phyloP scores from a whole-genome alignment of 345 rosid genomes.

The Viola odorata region DNA sequence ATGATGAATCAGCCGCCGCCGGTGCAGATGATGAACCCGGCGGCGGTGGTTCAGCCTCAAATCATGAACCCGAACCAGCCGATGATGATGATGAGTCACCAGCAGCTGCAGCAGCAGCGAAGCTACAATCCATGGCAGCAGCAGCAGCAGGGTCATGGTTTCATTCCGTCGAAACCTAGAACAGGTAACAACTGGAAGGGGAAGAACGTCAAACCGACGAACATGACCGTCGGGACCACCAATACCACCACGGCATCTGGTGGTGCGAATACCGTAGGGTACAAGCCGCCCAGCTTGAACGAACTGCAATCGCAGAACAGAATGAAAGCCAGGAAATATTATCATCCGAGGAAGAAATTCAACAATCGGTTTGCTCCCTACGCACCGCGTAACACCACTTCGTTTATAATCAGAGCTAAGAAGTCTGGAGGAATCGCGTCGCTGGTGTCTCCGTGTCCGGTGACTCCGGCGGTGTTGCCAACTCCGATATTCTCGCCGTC shows the following conservation, averaged over 20 bases:
- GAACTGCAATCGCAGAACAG: slow-evolving; percentile 80
- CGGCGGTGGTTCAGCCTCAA: slow-evolving; percentile 20
- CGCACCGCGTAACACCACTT: slow-evolving; percentile 89
- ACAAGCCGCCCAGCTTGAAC: slow-evolving; percentile 74
- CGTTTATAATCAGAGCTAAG: slow-evolving; percentile 81
- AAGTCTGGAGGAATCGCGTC: slow-evolving; percentile 89
- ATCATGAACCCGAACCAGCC: slow-evolving; percentile 32
- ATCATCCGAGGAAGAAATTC: slow-evolving; percentile 57
- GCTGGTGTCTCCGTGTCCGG: slow-evolving; percentile 91
- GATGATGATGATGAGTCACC: slow-evolving; percentile 55
- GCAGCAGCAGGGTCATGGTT: slow-evolving; percentile 5
- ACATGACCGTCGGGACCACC: slow-evolving; percentile 37
- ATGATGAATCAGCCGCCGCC: slow-evolving; percentile 38
- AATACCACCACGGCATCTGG: slow-evolving; percentile 18
- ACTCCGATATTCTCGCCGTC: slow-evolving; percentile 84
- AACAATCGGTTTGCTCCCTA: slow-evolving; percentile 70
- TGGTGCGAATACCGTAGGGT: slow-evolving; percentile 34
- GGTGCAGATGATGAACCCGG: slow-evolving; percentile 38
- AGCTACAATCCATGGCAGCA: slow-evolving; percentile 33
- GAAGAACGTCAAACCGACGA: slow-evolving; percentile 38
- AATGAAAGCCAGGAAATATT: slow-evolving; percentile 66
- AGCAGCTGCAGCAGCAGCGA: slow-evolving; percentile 2
- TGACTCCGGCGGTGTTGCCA: slow-evolving; percentile 78
- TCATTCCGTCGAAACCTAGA: slow-evolving; percentile 25
- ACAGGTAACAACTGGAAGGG: slow-evolving; percentile 59